These are phyloP conservation scores for Neohortaea acidophila DNA, from an alignment of 495 filamentous ascomycete genomes.

Conservation along the genomic window DNA sequence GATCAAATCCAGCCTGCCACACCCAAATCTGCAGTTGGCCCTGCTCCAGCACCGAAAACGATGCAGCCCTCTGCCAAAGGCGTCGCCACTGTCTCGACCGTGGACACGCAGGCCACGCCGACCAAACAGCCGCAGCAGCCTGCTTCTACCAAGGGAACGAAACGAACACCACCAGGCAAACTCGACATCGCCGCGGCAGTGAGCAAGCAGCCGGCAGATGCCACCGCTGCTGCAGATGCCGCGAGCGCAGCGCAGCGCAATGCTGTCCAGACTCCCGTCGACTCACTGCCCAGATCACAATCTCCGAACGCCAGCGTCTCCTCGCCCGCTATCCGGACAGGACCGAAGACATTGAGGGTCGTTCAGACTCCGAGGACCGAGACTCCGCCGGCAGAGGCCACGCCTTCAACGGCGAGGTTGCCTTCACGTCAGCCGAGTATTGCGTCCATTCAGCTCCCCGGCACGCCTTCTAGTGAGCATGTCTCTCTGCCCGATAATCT, in stretches of 20 bases:
- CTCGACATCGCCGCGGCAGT: slow-evolving; percentile 48
- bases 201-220: slow-evolving; percentile 10
- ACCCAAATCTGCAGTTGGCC: no score
- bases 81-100: slow-evolving; percentile 10
- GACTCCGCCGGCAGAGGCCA: slow-evolving; percentile 29
- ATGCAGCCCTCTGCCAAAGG: slow-evolving; percentile 12
- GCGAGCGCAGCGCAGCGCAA: neutral
- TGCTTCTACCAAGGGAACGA: slow-evolving; percentile 20
- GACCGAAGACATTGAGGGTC: slow-evolving; percentile 47
- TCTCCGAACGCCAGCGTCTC: slow-evolving; percentile 22
- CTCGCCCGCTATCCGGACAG: slow-evolving; percentile 20
- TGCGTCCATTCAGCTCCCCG: slow-evolving; percentile 49
- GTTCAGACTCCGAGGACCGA: slow-evolving; percentile 60
- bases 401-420: slow-evolving; percentile 23
- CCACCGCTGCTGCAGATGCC: neutral
- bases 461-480: slow-evolving; percentile 60
- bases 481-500: slow-evolving; percentile 54
- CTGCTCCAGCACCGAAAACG: slow-evolving; percentile 1
- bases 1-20: no score
- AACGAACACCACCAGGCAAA: slow-evolving; percentile 42
- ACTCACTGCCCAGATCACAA: slow-evolving; percentile 30
- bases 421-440: slow-evolving; percentile 46
- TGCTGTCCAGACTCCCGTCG: slow-evolving; percentile 26
- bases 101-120: slow-evolving; percentile 8
- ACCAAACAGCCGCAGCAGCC: slow-evolving; percentile 8